Conservation (phyloP, 2,329 filamentous ascomycete genomes). For the Penicillium carneum region DNA sequence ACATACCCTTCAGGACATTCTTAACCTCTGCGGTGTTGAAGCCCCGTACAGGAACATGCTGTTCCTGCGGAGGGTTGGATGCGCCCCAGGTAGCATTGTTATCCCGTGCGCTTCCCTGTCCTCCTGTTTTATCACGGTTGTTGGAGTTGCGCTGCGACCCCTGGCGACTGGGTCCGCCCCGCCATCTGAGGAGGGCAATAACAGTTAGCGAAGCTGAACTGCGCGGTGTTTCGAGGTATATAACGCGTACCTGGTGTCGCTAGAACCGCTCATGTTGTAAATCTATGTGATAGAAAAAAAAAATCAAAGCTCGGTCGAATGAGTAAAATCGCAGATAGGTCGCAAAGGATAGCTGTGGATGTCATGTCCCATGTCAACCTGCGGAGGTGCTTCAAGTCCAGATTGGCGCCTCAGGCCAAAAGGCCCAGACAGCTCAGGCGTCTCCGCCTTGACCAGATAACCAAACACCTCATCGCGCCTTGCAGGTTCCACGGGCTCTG, state of each 20-base stretch:
- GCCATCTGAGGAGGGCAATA: slow-evolving; percentile 45
- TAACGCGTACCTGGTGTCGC: slow-evolving; percentile 47
- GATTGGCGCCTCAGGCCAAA: slow-evolving; percentile 31
- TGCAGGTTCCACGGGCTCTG: slow-evolving; percentile 10
- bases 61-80: slow-evolving; percentile 43
- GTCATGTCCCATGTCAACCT: slow-evolving; percentile 17
- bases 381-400: slow-evolving; percentile 20
- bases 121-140: slow-evolving; percentile 40
- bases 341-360: slow-evolving; percentile 34
- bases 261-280: slow-evolving; percentile 47
- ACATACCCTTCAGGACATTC: slow-evolving; percentile 50
- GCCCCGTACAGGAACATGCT: slow-evolving; percentile 52
- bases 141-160: slow-evolving; percentile 48
- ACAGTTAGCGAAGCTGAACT: slow-evolving; percentile 22
- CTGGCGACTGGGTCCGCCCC: slow-evolving; percentile 50
- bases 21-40: slow-evolving; percentile 56
- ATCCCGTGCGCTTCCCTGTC: slow-evolving; percentile 43
- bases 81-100: slow-evolving; percentile 43
- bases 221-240: slow-evolving; percentile 4
- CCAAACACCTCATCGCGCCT: slow-evolving; percentile 25
- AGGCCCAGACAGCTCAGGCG: slow-evolving; percentile 9
- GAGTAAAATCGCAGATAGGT: slow-evolving; percentile 9
- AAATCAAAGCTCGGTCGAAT: slow-evolving; percentile 3
- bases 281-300: slow-evolving; percentile 7
- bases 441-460: slow-evolving; percentile 37